These are phyloP conservation scores for Ilyonectria sp. DNA, from an alignment of 2,329 filamentous ascomycete genomes.

Conservation along the genomic window DNA sequence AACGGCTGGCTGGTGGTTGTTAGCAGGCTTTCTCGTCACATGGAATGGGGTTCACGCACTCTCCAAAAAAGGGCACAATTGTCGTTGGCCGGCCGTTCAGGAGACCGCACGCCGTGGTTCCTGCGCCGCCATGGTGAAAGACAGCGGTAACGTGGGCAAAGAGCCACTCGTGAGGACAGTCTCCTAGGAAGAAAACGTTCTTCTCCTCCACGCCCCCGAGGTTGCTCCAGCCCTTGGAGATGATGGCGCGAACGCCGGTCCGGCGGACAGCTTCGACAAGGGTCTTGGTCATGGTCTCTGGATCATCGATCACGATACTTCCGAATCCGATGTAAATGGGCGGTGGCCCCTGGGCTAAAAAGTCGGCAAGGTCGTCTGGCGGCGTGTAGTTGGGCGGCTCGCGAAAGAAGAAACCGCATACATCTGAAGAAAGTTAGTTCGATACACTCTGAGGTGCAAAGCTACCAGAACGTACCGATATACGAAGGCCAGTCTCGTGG, in stretches of 20 bases:
- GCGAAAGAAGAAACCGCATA: slow-evolving; percentile 79
- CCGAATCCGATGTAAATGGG: slow-evolving; percentile 83
- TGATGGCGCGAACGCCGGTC: slow-evolving; percentile 76
- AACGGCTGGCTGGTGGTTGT: slow-evolving; percentile 29
- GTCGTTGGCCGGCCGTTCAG: slow-evolving; percentile 78
- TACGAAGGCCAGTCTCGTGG: slow-evolving; percentile 75
- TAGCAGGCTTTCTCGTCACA: neutral
- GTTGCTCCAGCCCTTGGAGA: slow-evolving; percentile 82
- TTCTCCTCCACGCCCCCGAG: slow-evolving; percentile 72
- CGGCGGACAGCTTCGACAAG: slow-evolving; percentile 76
- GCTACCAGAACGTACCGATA: slow-evolving; percentile 60
- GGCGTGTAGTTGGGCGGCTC: slow-evolving; percentile 70
- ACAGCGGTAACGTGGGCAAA: slow-evolving; percentile 76
- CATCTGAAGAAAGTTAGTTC: slow-evolving; percentile 34
- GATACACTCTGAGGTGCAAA: neutral
- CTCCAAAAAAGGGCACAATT: slow-evolving; percentile 82
- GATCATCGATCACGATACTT: slow-evolving; percentile 80
- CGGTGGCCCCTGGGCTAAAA: slow-evolving; percentile 68
- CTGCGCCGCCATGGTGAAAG: slow-evolving; percentile 81
- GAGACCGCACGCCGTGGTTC: slow-evolving; percentile 80
- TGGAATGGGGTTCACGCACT: slow-evolving; percentile 28
- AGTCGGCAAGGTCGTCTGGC: slow-evolving; percentile 65
- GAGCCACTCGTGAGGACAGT: slow-evolving; percentile 82
- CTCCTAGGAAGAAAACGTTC: slow-evolving; percentile 77
- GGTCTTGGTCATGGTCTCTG: slow-evolving; percentile 74